Evolutionary conservation across 768 basidiomycete genomes (phyloP).

Genomic region (Pisolithus tinctorius): DNA sequence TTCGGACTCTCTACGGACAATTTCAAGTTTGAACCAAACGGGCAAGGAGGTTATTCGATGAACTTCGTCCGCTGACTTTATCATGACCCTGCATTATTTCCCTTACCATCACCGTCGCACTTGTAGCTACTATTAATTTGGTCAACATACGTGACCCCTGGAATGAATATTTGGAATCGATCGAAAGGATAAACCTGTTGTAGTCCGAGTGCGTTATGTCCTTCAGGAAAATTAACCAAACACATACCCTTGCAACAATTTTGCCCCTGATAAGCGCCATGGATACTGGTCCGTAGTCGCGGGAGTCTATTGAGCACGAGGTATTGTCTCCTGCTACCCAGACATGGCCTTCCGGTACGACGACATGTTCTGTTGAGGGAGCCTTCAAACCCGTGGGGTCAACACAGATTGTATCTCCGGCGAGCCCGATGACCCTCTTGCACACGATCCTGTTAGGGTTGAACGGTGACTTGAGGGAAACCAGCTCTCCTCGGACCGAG

Average conservation of each 20-base stretch:
- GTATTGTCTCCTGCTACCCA: slow-evolving; percentile 93
- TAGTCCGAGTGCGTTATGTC: not conserved
- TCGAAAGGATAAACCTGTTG: slow-evolving; percentile 24
- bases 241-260: slow-evolving; percentile 56
- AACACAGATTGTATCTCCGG: slow-evolving; percentile 83
- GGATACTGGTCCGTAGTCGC: slow-evolving; percentile 89
- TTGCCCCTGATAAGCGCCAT: slow-evolving; percentile 68
- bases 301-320: slow-evolving; percentile 76
- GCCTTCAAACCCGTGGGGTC: slow-evolving; percentile 71
- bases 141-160: slow-evolving; percentile 15
- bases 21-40: slow-evolving; percentile 93
- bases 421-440: slow-evolving; percentile 86
- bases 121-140: not conserved
- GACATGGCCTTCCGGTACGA: slow-evolving; percentile 78
- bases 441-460: slow-evolving; percentile 64
- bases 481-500: slow-evolving; percentile 68
- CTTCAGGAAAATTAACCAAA: not conserved
- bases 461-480: slow-evolving; percentile 65
- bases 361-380: slow-evolving; percentile 64
- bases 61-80: slow-evolving; percentile 57
- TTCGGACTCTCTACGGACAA: slow-evolving; percentile 95
- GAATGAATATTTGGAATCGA: slow-evolving; percentile 22
- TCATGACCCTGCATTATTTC: not conserved
- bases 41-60: slow-evolving; percentile 93
- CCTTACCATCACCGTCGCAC: not conserved